Percentiles rank a stretch among this genome's conserved stretches.
Conservation (phyloP, 805 yeast genomes). For the Debaryomyces maramus region DNA sequence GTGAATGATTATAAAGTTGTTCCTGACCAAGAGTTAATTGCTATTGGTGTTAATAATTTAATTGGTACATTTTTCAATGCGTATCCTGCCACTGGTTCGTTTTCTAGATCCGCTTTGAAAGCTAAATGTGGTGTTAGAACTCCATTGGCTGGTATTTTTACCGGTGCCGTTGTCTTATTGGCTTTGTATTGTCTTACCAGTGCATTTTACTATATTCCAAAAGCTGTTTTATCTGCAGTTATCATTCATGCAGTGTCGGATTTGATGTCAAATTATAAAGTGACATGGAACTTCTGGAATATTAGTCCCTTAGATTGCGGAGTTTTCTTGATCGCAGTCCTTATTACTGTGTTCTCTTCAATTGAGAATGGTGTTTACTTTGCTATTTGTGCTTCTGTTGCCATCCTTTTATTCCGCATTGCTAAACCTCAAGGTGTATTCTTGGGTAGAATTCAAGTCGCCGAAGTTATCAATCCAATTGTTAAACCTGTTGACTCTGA, state of each 20-base stretch:
- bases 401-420: conserved; percentile 66
- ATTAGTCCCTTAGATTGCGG: conserved; percentile 72
- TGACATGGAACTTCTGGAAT: conserved; percentile 68
- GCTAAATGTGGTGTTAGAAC: conserved; percentile 95
- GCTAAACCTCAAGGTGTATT: conserved; percentile 82
- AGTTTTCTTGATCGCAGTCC: conserved; percentile 69
- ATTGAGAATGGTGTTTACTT: conserved; percentile 91
- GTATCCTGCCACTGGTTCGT: conserved; percentile 95
- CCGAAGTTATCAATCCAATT: conserved; percentile 67
- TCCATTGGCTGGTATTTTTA: conserved; percentile 87
- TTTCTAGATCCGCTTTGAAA: conserved; percentile 90
- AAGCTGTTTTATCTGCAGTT: conserved; percentile 82
- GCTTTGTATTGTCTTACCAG: conserved; percentile 83
- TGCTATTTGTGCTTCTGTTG: conserved; percentile 82
- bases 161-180: conserved; percentile 84
- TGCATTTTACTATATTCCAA: conserved; percentile 87
- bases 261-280: conserved; percentile 67
- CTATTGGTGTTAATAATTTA: conserved; percentile 89
- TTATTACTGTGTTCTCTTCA: conserved; percentile 72
- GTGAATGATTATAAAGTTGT: conserved; percentile 85
- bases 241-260: conserved; percentile 94
- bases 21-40: conserved; percentile 92
- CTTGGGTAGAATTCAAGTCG: conserved; percentile 73
- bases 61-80: conserved; percentile 91
- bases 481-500: conserved; percentile 30